phyloP scores from a whole-genome alignment of 2,329 filamentous ascomycete species.

The Aspergillus sp. region DNA sequence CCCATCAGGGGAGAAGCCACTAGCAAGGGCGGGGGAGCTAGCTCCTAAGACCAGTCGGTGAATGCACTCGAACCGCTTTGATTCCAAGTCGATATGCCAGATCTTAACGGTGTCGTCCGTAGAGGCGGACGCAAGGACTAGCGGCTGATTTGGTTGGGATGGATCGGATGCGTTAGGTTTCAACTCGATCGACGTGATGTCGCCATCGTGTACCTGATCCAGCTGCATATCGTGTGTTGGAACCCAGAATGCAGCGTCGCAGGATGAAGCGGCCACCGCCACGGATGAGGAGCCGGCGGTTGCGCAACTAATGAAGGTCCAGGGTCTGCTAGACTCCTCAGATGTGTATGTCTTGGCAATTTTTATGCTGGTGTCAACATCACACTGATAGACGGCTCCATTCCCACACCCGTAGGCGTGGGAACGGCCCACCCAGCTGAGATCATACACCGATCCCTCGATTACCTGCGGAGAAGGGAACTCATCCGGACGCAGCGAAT shows the following conservation, averaged over 20 bases:
- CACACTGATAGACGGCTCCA: slow-evolving; percentile 40
- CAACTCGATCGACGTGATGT: slow-evolving; percentile 46
- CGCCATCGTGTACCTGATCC: slow-evolving; percentile 40
- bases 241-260: slow-evolving; percentile 43
- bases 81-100: slow-evolving; percentile 43
- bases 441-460: slow-evolving; percentile 42
- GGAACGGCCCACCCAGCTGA: slow-evolving; percentile 41
- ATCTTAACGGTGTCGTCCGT: slow-evolving; percentile 46
- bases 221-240: slow-evolving; percentile 44
- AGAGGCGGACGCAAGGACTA: slow-evolving; percentile 46
- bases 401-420: slow-evolving; percentile 42
- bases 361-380: slow-evolving; percentile 39
- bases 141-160: slow-evolving; percentile 20
- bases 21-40: slow-evolving; percentile 39
- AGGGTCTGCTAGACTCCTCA: slow-evolving; percentile 30
- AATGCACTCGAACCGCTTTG: slow-evolving; percentile 36
- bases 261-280: slow-evolving; percentile 41
- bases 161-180: slow-evolving; percentile 29
- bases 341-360: slow-evolving; percentile 36
- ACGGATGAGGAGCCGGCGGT: slow-evolving; percentile 29
- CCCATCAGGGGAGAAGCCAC: slow-evolving; percentile 49
- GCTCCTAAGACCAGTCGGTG: slow-evolving; percentile 38
- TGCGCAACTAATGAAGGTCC: slow-evolving; percentile 43
- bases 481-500: slow-evolving; percentile 36
- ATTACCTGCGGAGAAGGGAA: slow-evolving; percentile 37